Conservation (phyloP, 2,329 filamentous ascomycete genomes). For the Ramichloridium luteum region DNA sequence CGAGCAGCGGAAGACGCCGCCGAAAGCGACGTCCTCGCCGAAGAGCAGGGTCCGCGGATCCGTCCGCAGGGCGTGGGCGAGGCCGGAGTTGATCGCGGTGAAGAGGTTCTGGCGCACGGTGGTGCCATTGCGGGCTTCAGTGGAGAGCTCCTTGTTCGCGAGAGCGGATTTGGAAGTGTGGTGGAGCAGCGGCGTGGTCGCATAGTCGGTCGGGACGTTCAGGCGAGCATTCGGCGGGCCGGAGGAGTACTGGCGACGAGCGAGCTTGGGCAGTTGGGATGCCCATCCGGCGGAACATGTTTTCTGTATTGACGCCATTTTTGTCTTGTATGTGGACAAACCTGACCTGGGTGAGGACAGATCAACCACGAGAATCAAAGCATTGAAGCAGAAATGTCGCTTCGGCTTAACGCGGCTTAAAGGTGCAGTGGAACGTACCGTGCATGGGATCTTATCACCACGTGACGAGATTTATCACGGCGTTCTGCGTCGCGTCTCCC, state of each 20-base stretch:
- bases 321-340: no score
- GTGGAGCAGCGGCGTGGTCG: constrained; percentile 64
- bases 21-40: constrained; percentile 93
- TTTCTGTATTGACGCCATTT: no score
- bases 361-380: no score
- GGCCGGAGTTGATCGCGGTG: constrained; percentile 82
- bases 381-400: no score
- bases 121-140: constrained; percentile 27
- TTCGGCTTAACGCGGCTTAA: no score
- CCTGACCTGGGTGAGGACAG: no score
- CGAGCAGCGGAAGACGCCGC: constrained; percentile 78
- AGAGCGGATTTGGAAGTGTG: constrained; percentile 66
- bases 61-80: constrained; percentile 66
- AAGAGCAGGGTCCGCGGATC: constrained; percentile 86
- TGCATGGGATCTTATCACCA: no score
- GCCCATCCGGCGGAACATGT: no score
- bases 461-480: no score
- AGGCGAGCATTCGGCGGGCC: constrained; percentile 46
- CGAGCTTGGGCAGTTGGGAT: no score
- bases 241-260: constrained; percentile 35
- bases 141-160: constrained; percentile 56
- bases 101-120: constrained; percentile 88
- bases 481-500: no score
- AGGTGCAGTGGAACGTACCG: no score
- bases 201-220: constrained; percentile 81